Evolutionary conservation across 169 alveolate species (phyloP), one percentile per base, ranked within the genome.

Genomic region (Amoebophrya sp.): DNA sequence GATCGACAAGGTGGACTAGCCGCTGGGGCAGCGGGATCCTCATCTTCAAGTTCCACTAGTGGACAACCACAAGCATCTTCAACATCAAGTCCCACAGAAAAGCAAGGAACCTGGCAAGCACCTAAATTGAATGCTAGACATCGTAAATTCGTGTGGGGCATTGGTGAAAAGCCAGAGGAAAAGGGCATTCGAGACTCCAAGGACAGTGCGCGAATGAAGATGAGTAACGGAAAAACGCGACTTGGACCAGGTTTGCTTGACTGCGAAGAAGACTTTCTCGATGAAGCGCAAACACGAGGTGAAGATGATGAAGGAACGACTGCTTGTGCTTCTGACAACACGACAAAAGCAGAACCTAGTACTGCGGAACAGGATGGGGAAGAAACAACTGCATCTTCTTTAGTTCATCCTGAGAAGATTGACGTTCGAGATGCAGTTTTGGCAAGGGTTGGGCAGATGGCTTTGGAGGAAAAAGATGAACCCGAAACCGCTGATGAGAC

Each of bases 221-320:
- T 36, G 36, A 10, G 18, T 6, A 18, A 6, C 10, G 83, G 83
- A 18, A 65, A 65, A 18, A 65, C 83, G 33, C 2, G 83, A 36
- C 83, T 65, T 10, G 83, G 83, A 36, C 83, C 83, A 26, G 83
- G 83, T 26, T 26, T 65, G 26, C 26, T 65, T 29, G 83, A 65
- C 83, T 65, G 83, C 26, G 83, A 6, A 65, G 83, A 65, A 36
- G 83, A 65, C 83, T 65, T 26, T 65, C n/a, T n/a, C n/a, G 65
- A 47, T 6, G 65, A 47, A 47, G 65, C 65, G 6, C 29, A 18
- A 18, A 47, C 29, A 18, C 29, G 6, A 47, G 18, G 65, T 47
- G 18, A 47, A 47, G 18, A 6, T 47, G 65, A 47, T 47, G 65
- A 47, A 6, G 18, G 18, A 47, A 47, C 6, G 29, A 18, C 65